These are phyloP conservation scores for Neurospora hispaniola DNA, from an alignment of 495 filamentous ascomycete species.

Conservation along the genomic window DNA sequence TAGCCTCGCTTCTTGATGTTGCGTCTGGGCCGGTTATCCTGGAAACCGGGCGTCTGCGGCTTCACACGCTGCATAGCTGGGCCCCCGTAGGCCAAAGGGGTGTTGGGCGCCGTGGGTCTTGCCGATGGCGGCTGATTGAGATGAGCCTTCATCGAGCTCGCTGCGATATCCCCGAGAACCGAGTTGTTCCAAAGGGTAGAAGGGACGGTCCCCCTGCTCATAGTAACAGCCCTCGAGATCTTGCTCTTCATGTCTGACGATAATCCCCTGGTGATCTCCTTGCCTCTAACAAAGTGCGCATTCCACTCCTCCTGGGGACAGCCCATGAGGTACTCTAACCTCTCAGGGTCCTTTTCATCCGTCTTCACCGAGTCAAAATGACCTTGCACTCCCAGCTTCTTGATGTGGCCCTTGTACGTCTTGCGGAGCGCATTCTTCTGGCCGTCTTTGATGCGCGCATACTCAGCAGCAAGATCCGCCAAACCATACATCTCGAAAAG, in stretches of 20 bases:
- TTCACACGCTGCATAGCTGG: constrained; percentile 14
- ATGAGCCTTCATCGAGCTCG: constrained; percentile 20
- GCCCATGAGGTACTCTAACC: constrained; percentile 35
- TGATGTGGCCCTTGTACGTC: constrained; percentile 49
- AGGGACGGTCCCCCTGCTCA: constrained; percentile 38
- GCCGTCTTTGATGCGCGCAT: constrained; percentile 44
- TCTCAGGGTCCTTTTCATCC: constrained; percentile 25
- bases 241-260: constrained; percentile 18
- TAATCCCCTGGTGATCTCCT: constrained; percentile 46
- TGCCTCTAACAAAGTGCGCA: constrained; percentile 35
- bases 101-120: constrained; percentile 33
- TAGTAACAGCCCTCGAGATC: constrained; percentile 35
- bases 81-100: constrained; percentile 22
- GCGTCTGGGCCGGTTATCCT: constrained; percentile 28
- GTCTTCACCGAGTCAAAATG: constrained; percentile 42
- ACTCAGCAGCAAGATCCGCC: constrained; percentile 37
- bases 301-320: constrained; percentile 48
- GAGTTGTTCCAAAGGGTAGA: constrained; percentile 38
- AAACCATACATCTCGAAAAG: constrained; percentile 42
- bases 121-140: constrained; percentile 25
- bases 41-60: constrained; percentile 15
- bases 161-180: constrained; percentile 41
- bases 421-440: constrained; percentile 47
- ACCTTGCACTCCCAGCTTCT: constrained; percentile 41
- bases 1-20: constrained; percentile 42